Base-by-base conservation (phyloP, 2,329 filamentous ascomycete genomes). In the Lecanicillium sp. region DNA sequence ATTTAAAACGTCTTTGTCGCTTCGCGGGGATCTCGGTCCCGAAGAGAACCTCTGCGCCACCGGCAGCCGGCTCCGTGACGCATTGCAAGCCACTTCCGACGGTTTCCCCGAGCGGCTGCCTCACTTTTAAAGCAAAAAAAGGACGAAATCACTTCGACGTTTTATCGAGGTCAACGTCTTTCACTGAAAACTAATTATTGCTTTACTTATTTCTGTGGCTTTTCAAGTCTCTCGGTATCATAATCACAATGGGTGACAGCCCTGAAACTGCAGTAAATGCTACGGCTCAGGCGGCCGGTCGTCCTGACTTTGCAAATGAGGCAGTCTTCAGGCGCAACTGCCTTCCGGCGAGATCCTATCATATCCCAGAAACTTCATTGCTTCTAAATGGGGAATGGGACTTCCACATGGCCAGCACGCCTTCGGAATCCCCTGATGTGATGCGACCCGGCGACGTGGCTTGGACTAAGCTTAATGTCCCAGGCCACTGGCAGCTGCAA, bases 401-500 rank as follows among this genome's bases (percentile, higher is more conserved):
- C 40, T 79, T 80, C 46, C 62, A 72, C 45, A 67, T 72, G 39
- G 61, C 67, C 11, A 46, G 58, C 4, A 66, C 60, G 7, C 69
- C 70, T 1, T 48, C 62, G 7, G 63, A 69, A 38, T 67, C 71
- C 1, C 69, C 71, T 15, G 58, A 62, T 28, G 57, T 62, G 8
- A 46, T 52, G 13, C 40, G 43, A 5, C 48, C 40, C 11, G 41
- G 39, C 15, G 36, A 44, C 7, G 44, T 48, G 3, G 44, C 46
- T 29, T 56, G 51, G 54, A 60, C 37, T 47, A 77, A 74, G 67
- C 58, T 61, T 15, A 61, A 69, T 10, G 81, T 85, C 0, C 81
- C 81, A 0, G 77, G 77, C 3, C 75, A 79, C 51, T 86, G 81
- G 81, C 81, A 85, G 56, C 61, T 83, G 4, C 77, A 85, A 56